Base-by-base conservation (phyloP, 2,329 filamentous ascomycete species). In the Colletotrichum scovillei region DNA sequence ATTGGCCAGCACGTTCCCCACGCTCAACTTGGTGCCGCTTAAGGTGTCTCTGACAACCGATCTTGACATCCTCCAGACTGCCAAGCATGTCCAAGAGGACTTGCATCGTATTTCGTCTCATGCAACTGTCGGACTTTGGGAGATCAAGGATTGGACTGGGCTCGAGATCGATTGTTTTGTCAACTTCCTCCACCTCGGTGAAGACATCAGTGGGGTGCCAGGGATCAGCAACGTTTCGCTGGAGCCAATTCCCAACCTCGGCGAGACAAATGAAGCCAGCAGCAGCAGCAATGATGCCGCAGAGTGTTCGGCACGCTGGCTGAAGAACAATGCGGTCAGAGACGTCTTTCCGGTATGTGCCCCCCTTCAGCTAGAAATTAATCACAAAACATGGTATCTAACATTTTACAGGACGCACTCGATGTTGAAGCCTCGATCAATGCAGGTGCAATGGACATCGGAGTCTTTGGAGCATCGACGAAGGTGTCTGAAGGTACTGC, bases 21-120 rank as follows among this genome's bases (percentile, higher is more conserved):
- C 94, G 0, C 86, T 98, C 24, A 95, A 93, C 76, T 86, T 98
- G 4, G 87, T 97, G 1, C 95, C 95, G 0, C 82, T 98, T 0
- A 86, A 87, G 12, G 88, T 97, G 1, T 79, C 76, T 6, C 32
- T 80, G 6, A 75, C 83, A 55, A 58, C 68, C 0, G 75, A 80
- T 3, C 67, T 78, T 3, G 53, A 49, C n/a, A 74, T 93, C 0
- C 28, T 87, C 2, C 81, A 85, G 0, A 74, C 91, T 0, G 94
- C 95, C 0, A 80, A 75, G 5, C 79, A 84, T 14, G 89, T 98
- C 2, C 94, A 97, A 78, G 77, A 78, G 0, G 94, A 97, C 77
- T 82, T 98, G 0, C 84, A 88, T 46, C 80, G 84, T 4, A 92
- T 98, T 46, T 88, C 87, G 24, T 86, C 76, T 30, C 81, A 82